Conservation (phyloP, 2,329 filamentous ascomycete genomes). For the Fusarium clavum region DNA sequence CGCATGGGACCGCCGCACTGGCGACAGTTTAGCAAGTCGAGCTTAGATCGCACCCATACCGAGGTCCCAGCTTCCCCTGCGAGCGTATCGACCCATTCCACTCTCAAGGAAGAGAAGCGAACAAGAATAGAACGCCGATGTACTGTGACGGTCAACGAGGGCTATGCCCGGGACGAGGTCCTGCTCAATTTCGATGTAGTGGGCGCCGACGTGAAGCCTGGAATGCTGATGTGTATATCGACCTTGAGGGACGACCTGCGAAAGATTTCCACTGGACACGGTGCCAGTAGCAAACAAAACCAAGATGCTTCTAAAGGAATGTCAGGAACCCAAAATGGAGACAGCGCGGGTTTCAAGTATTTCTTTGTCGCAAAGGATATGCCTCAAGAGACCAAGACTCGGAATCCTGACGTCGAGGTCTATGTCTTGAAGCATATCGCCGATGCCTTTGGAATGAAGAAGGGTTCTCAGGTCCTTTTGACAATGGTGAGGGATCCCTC, state of each 20-base stretch:
- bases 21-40: constrained; percentile 64
- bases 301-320: constrained; percentile 45
- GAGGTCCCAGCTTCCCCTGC: constrained; percentile 60
- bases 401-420: constrained; percentile 74
- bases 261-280: constrained; percentile 50
- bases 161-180: constrained; percentile 81
- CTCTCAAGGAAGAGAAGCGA: constrained; percentile 52
- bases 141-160: constrained; percentile 74
- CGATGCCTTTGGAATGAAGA: constrained; percentile 83
- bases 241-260: constrained; percentile 65
- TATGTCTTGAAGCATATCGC: constrained; percentile 83
- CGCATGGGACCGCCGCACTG: constrained; percentile 62
- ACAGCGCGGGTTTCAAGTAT: constrained; percentile 60
- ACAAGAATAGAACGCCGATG: constrained; percentile 60
- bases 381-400: constrained; percentile 72
- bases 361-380: constrained; percentile 80
- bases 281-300: constrained; percentile 49
- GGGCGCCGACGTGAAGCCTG: constrained; percentile 70
- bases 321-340: constrained; percentile 39
- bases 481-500: constrained; percentile 56
- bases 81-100: constrained; percentile 64
- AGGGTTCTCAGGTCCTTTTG: constrained; percentile 76
- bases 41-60: constrained; percentile 57
- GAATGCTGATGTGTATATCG: constrained; percentile 79
- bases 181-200: constrained; percentile 81